A percentile compares a stretch with the other conserved stretches of the same genome.
phyloP scores from a whole-genome alignment of 306 rosid genomes.

The Leucaena leucocephala region DNA sequence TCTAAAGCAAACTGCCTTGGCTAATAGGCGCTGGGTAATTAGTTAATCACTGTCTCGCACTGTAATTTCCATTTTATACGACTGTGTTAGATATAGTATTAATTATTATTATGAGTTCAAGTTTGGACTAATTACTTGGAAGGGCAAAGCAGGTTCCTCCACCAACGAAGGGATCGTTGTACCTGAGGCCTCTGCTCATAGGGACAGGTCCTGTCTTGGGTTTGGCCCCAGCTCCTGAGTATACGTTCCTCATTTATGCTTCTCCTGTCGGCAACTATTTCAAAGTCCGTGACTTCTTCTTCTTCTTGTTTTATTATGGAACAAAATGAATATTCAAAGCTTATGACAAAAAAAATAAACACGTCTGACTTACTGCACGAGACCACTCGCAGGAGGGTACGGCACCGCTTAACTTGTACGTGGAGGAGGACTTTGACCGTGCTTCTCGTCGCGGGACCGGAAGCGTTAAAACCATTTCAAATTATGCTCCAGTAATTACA shows the following conservation, averaged over 20 bases:
- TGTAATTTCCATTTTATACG: too few relatives aligned
- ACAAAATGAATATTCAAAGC: neutral
- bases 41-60: too few relatives aligned
- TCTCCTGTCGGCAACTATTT: conserved; percentile 94
- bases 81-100: too few relatives aligned
- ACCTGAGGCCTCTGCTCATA: conserved; percentile 80
- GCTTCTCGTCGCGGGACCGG: conserved; percentile 86
- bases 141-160: conserved; percentile 72
- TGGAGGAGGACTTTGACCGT: conserved; percentile 82
- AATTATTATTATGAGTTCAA: neutral
- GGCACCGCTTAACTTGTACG: conserved; percentile 75
- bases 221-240: conserved; percentile 78
- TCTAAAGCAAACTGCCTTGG: conserved; percentile 65
- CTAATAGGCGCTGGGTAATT: conserved; percentile 82
- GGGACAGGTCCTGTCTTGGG: conserved; percentile 90
- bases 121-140: neutral
- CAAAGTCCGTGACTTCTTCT: conserved; percentile 49
- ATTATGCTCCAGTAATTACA: conserved; percentile 75
- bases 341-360: neutral
- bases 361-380: neutral
- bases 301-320: neutral
- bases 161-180: conserved; percentile 75
- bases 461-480: conserved; percentile 76
- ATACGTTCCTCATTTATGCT: conserved; percentile 73
- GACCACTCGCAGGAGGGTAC: conserved; percentile 63